Conservation (phyloP, 441 rosid genomes). For the Populus hybrid region DNA sequence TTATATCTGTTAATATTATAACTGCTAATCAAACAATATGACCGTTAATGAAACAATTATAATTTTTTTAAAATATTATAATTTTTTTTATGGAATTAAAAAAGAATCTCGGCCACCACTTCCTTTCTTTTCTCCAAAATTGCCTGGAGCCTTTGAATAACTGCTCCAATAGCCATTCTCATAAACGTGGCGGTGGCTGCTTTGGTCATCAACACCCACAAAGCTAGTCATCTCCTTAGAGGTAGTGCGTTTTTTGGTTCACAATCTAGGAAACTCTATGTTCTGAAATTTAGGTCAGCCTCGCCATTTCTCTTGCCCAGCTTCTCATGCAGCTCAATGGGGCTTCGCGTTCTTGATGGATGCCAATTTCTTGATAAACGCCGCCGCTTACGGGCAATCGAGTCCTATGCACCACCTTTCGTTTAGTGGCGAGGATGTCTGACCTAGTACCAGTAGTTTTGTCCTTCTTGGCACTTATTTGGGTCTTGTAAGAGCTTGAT, state of each 20-base stretch:
- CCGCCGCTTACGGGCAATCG: constrained; percentile 49
- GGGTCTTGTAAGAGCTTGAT: constrained; percentile 62
- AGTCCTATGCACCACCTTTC: constrained; percentile 50
- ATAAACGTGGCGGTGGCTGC: constrained; percentile 40
- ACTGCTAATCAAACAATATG: too few relatives aligned
- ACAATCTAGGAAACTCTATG: constrained; percentile 28
- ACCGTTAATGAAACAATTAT: too few relatives aligned
- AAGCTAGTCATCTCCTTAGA: constrained; percentile 26
- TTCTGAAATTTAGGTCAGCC: constrained; percentile 48
- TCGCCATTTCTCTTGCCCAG: constrained; percentile 48
- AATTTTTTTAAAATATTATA: too few relatives aligned
- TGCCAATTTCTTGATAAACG: constrained; percentile 57
- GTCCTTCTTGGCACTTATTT: constrained; percentile 53
- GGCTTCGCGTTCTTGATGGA: constrained; percentile 52
- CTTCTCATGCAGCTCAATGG: constrained; percentile 64
- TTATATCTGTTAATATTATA: too few relatives aligned
- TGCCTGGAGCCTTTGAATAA: background rate
- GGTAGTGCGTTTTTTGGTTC: constrained; percentile 37
- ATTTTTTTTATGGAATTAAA: too few relatives aligned
- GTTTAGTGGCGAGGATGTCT: constrained; percentile 62
- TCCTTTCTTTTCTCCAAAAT: too few relatives aligned
- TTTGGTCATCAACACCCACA: constrained; percentile 42
- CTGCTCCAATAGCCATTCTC: constrained; percentile 40
- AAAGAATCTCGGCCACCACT: too few relatives aligned
- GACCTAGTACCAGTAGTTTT: constrained; percentile 56